Conservation (phyloP, 2,329 filamentous ascomycete species). For the Colletotrichum cuscutae region DNA sequence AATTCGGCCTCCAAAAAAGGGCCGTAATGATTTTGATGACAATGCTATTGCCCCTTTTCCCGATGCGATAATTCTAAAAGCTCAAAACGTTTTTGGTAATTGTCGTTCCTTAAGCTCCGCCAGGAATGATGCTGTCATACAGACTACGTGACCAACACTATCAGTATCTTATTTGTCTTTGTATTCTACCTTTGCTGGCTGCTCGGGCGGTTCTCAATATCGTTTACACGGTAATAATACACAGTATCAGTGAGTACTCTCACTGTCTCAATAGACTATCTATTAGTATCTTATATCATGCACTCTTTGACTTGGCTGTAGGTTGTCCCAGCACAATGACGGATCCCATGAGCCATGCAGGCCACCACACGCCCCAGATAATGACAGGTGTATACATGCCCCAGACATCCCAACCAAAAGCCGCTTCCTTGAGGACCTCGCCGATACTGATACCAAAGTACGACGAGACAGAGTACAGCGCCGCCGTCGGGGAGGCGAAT, state of each 20-base stretch:
- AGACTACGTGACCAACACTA: background rate
- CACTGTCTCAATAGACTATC: too few relatives aligned
- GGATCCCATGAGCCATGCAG: conserved; percentile 81
- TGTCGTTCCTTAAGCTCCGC: background rate
- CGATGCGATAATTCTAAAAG: background rate
- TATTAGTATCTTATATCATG: background rate
- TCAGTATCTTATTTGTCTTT: too few relatives aligned
- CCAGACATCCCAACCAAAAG: conserved; percentile 90
- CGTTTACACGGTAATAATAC: too few relatives aligned
- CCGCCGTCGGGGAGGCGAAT: conserved; percentile 69
- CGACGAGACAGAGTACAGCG: conserved; percentile 59
- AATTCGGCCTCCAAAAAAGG: conserved; percentile 3
- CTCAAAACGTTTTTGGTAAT: background rate
- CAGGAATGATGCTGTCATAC: background rate
- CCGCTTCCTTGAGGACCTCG: conserved; percentile 75
- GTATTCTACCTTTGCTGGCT: fast-evolving
- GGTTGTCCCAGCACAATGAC: conserved; percentile 60
- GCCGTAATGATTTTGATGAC: conserved; percentile 32
- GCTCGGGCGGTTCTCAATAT: too few relatives aligned
- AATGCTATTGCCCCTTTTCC: background rate
- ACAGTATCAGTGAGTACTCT: too few relatives aligned
- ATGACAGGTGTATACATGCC: conserved; percentile 90
- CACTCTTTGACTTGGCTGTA: background rate
- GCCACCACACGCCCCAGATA: conserved; percentile 97
- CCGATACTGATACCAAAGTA: conserved; percentile 55